These are phyloP conservation scores for Setomelanomma holmii DNA, from an alignment of 2,329 filamentous ascomycete species.

Conservation along the genomic window DNA sequence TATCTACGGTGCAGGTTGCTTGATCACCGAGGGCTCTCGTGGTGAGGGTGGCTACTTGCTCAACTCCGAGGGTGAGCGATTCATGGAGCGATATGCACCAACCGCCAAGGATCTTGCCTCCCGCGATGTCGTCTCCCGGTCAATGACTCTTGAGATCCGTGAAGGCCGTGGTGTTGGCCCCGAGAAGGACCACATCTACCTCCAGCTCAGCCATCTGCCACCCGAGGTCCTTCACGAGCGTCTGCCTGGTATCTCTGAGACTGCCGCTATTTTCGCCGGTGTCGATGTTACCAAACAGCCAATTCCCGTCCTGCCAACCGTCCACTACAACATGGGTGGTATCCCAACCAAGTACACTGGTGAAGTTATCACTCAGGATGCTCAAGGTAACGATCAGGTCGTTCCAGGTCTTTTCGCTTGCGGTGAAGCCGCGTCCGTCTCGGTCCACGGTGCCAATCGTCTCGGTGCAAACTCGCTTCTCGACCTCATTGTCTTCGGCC, in stretches of 20 bases:
- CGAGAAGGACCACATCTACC: constrained; percentile 98
- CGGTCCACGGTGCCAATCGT: constrained; percentile 97
- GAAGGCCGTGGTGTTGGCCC: constrained; percentile 96
- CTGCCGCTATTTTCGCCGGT: constrained; percentile 94
- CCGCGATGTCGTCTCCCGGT: constrained; percentile 94
- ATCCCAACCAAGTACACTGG: constrained; percentile 97
- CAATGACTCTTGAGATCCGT: constrained; percentile 98
- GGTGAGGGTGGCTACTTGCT: constrained; percentile 98
- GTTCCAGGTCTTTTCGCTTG: constrained; percentile 96
- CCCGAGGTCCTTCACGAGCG: constrained; percentile 92
- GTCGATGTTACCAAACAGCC: constrained; percentile 97
- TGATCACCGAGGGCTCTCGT: constrained; percentile 97
- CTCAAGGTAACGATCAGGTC: constrained; percentile 85
- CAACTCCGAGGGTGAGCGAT: constrained; percentile 97
- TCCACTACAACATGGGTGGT: constrained; percentile 99
- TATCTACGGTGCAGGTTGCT: constrained; percentile 94
- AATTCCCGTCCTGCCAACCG: constrained; percentile 93
- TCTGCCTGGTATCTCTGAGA: constrained; percentile 98
- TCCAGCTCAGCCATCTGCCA: constrained; percentile 94
- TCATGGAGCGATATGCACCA: constrained; percentile 98
- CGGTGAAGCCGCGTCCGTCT: constrained; percentile 96
- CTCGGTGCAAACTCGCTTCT: constrained; percentile 98
- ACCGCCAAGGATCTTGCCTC: constrained; percentile 97
- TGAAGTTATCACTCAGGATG: constrained; percentile 90
- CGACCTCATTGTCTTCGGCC: constrained; percentile 96